Conservation (phyloP, 176 grass and related monocot genomes). For the Musa beccarii region DNA sequence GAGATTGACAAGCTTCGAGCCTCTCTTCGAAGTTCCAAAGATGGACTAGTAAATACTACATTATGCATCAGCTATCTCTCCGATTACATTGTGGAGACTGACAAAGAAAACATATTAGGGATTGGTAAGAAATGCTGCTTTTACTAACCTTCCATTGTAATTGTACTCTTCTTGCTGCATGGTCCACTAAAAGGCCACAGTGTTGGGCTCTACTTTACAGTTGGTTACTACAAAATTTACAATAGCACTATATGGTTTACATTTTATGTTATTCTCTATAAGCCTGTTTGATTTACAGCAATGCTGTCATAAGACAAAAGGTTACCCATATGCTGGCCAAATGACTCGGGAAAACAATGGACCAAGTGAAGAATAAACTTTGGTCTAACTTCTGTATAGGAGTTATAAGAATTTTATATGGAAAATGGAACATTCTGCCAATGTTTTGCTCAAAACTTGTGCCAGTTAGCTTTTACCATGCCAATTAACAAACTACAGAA, state of each 20-base stretch:
- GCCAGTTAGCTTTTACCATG: no score
- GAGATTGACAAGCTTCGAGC: constrained; percentile 47
- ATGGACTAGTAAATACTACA: constrained; percentile 72
- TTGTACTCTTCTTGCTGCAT: neutral
- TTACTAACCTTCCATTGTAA: no score
- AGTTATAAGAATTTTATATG: neutral
- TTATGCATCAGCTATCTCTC: constrained; percentile 70
- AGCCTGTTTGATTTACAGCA: neutral
- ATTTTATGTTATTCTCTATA: neutral
- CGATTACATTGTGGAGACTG: constrained; percentile 74
- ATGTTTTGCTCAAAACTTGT: neutral
- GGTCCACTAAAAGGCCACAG: neutral
- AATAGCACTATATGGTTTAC: no score
- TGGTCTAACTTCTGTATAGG: no score
- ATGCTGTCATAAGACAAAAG: neutral
- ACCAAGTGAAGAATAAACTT: neutral
- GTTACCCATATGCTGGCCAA: neutral
- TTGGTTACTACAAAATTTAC: neutral
- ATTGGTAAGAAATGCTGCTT: constrained; percentile 38
- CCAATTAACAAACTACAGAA: no score
- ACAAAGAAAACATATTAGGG: constrained; percentile 56
- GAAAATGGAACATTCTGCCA: neutral
- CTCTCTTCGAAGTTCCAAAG: constrained; percentile 54
- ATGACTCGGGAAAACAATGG: no score
- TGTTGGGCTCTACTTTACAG: neutral